Evolutionary conservation across 805 yeast species (phyloP), one percentile per base, ranked within the genome.

Genomic region (Wickerhamomyces strasburgensis): DNA sequence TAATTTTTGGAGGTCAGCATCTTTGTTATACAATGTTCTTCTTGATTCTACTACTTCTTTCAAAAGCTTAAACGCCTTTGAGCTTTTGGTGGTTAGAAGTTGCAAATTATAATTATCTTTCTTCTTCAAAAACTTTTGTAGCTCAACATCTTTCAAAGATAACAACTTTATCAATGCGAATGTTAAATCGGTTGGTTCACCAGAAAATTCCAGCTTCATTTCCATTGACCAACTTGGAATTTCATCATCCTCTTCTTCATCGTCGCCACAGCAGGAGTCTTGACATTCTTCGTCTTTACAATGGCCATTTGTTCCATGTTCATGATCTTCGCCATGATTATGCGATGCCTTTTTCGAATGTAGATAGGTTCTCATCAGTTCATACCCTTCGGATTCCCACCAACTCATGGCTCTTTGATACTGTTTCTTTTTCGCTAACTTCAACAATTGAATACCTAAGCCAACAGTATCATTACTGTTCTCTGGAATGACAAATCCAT

Each of bases 401-500:
- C 78, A 78, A 14, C 60, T 58, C 14, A 74, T 43, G 37, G 65
- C 69, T 29, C 52, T 48, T 6, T 65, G 60, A 26, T 64, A 46
- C 38, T 64, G 62, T 21, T 53, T 54, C 25, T 52, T 56, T 19
- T 58, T 62, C 19, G 56, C 55, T 27, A 61, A 50, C 30, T 49
- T 53, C 31, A 65, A 48, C 37, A 73, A 56, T 45, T 77, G 80
- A 2, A 66, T 62, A 1, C 80, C 77, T n/a, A 85, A 53, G 36
- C 76, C 67, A 10, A 83, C 72, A 2, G 69, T 54, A 46, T 83
- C 87, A 49, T 73, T 68, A 1, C 65, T 62, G 45, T 78, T 75
- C n/a, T 63, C 61, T 34, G 66, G 61, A 26, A 72, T 64, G 8
- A 80, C 73, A 55, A 89, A 88, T 1, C 96, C 96, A 55, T 88